Base-by-base conservation (phyloP, 2,329 filamentous ascomycete species). In the Xylariaceae sp. region DNA sequence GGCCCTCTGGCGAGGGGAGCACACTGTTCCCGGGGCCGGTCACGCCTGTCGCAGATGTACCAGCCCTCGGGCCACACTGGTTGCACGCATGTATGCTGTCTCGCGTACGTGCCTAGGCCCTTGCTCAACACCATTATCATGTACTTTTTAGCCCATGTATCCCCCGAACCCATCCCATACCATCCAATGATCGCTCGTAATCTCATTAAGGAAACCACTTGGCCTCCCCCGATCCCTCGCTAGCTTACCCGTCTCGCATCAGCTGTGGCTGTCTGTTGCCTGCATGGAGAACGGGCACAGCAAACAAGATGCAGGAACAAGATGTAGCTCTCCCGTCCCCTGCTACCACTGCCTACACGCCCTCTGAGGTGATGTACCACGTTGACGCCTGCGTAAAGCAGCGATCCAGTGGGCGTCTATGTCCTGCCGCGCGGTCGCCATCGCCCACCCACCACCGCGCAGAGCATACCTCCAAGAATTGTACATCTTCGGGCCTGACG, bases 101-200 rank as follows among this genome's bases (percentile, higher is more conserved):
- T 55, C 60, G 53, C 58, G 53, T 57, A 53, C 54, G 44, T 57
- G 52, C 52, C 55, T 56, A 50, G 47, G 54, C 58, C 60, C 53
- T 53, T 61, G 53, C 57, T 51, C 56, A 48, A 54, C 55, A 57
- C 55, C 56, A 59, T 61, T 60, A 68, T 71, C 72, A 72, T 69
- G 72, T 77, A 71, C 70, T 71, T 36, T 74, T 72, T 72, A 68
- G 61, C 59, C 60, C 60, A 58, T 58, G 65, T 59, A 57, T 50
- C 55, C 53, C 60, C 61, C 54, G 59, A 66, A 62, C 62, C 63
- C 61, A 55, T 63, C 63, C 55, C 59, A 46, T 47, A 51, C 63
- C 62, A 59, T 71, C 77, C 77, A 81, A 80, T 81, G 76, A 80
- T 75, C 70, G 71, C 60, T 73, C 75, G 68, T 77, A 69, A 70